These are phyloP conservation scores for Wickerhamomyces sp. DNA, from an alignment of 1,139 yeast genomes.

Conservation along the genomic window DNA sequence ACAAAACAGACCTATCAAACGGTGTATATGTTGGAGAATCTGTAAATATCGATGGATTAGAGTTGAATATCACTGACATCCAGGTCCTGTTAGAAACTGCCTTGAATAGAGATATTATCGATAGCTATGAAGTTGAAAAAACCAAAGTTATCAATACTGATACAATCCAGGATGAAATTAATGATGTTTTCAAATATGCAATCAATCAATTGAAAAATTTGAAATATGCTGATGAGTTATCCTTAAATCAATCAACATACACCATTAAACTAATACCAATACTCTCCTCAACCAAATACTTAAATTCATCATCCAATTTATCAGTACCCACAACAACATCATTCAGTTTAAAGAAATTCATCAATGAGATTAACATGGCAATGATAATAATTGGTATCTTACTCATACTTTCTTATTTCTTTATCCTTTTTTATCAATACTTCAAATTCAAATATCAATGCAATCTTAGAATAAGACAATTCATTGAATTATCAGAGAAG, in stretches of 20 bases:
- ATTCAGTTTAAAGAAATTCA: not conserved
- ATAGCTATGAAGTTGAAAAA: not conserved
- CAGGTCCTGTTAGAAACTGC: not conserved
- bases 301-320: not conserved
- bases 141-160: not conserved
- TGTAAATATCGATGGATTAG: slow-evolving; percentile 7
- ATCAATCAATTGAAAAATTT: not conserved
- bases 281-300: not conserved
- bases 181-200: slow-evolving; percentile 3
- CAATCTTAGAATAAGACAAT: not conserved
- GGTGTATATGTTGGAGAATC: slow-evolving; percentile 10
- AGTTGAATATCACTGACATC: slow-evolving; percentile 5
- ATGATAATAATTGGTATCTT: not conserved
- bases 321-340: not conserved
- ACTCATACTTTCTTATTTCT: not conserved
- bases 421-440: slow-evolving; percentile 6
- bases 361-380: not conserved
- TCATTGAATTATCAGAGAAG: slow-evolving; percentile 2
- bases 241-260: not conserved
- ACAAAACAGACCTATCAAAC: slow-evolving; percentile 3
- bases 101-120: not conserved
- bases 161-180: slow-evolving; percentile 1
- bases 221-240: not conserved
- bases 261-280: not conserved
- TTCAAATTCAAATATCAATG: slow-evolving; percentile 8